Percentiles rank a stretch among this genome's conserved stretches.
Conservation (phyloP, 345 rosid species). For the Boechera retrofracta region DNA sequence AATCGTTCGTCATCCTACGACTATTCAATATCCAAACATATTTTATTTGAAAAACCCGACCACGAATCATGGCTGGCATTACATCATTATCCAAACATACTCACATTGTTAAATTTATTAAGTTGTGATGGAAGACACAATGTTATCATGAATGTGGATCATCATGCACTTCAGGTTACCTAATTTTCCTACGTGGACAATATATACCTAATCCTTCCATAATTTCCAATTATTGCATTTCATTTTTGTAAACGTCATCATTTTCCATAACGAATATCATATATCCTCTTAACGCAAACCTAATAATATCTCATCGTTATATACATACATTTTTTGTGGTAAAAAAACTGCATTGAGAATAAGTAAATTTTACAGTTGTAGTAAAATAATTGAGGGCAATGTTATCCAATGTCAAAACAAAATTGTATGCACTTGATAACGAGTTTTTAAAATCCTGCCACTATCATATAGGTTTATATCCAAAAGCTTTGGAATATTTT, state of each 20-base stretch:
- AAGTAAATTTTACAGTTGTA: neutral
- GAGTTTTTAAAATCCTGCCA: conserved; percentile 22
- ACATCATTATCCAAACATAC: conserved; percentile 31
- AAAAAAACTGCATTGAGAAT: neutral
- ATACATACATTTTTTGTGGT: neutral
- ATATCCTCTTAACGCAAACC: neutral
- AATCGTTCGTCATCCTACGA: conserved; percentile 1
- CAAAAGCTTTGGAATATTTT: conserved; percentile 4
- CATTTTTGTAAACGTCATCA: conserved; percentile 20
- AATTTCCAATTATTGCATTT: conserved; percentile 28
- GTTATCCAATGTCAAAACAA: neutral
- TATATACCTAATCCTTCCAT: conserved; percentile 29
- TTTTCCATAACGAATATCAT: conserved; percentile 1
- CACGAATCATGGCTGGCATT: neutral
- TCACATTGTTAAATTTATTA: neutral
- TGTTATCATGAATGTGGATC: conserved; percentile 35
- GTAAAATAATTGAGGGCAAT: neutral
- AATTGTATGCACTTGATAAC: conserved; percentile 4
- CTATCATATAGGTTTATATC: conserved; percentile 7
- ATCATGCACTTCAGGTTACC: conserved; percentile 32
- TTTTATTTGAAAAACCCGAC: neutral
- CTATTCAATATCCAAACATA: neutral
- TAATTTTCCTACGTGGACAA: conserved; percentile 39
- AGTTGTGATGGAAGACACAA: conserved; percentile 11
- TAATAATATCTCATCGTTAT: neutral